Base-by-base conservation (phyloP, 106 monocot genomes). In the Platanthera zijinensis region DNA sequence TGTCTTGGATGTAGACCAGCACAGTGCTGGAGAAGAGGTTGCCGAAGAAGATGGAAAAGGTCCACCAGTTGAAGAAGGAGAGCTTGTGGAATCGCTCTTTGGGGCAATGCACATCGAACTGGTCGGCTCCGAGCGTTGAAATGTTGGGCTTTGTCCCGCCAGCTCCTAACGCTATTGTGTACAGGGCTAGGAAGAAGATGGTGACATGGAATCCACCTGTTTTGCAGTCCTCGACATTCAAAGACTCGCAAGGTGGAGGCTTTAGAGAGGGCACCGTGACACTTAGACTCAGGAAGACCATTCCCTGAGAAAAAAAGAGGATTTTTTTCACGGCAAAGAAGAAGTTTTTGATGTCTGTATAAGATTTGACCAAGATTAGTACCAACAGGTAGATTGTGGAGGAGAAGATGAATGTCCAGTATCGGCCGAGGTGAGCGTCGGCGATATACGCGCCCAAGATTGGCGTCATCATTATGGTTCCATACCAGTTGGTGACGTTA, bases 401-500 rank as follows among this genome's bases (percentile, higher is more conserved):
- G 11, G 74, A 69, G 13, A 75, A 51, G 30, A 82, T 45, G 77
- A 85, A 82, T 10, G 82, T 85, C 82, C 85, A 76, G 56, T 85
- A 85, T 12, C 81, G 82, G 17, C 85, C 82, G 57, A 85, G 82
- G 32, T 78, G 63, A 7, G 85, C 78, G 52, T 85, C 85, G 48
- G 88, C 88, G 19, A 88, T 45, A 57, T 80, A 85, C 0, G 88
- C 88, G 5, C 85, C 85, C 10, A 88, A 10, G 8, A 88, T 57
- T 9, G 89, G 84, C 2, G 84, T 84, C 73, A 86, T 61, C 81
- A 81, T 84, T 10, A 84, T 80, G 14, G 89, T 83, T 73, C 89
- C 89, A 18, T 72, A 74, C 86, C 89, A 89, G 48, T 89, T 89
- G 68, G 83, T 89, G 10, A 89, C 89, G 57, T 82, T 89, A 78